Percentiles rank a stretch among this genome's conserved stretches.
Conservation (phyloP, 805 yeast genomes). For the Hanseniaspora lachancei region DNA sequence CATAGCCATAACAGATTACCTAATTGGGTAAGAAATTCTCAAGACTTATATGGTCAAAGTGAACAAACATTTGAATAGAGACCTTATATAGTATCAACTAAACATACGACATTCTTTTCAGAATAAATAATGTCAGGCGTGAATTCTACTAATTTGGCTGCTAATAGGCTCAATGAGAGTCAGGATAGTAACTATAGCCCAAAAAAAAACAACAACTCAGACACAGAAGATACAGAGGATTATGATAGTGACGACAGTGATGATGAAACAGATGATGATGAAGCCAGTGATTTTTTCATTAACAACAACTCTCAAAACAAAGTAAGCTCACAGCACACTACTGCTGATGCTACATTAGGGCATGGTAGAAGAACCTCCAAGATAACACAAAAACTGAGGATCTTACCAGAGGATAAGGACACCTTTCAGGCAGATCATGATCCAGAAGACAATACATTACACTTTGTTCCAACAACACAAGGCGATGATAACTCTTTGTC, state of each 20-base stretch:
- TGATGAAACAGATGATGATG: constrained; percentile 5
- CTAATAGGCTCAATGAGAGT: no score
- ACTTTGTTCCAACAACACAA: constrained; percentile 6
- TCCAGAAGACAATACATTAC: constrained; percentile 17
- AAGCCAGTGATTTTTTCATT: background rate
- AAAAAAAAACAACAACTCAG: background rate
- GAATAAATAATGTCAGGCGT: no score
- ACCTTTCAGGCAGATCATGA: background rate
- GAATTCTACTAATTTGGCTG: no score
- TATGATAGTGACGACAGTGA: constrained; percentile 10
- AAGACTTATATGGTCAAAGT: no score
- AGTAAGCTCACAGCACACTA: constrained; percentile 20
- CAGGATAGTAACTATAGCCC: background rate
- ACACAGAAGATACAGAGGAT: constrained; percentile 10
- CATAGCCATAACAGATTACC: no score
- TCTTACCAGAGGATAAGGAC: constrained; percentile 35
- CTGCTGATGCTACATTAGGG: constrained; percentile 20
- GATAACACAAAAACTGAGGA: constrained; percentile 58
- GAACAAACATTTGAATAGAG: no score
- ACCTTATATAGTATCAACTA: no score
- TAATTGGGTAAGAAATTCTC: background rate
- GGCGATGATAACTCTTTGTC: constrained; percentile 13
- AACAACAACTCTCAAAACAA: background rate
- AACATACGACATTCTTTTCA: no score
- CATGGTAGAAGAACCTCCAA: constrained; percentile 67